These are phyloP conservation scores for Calycina marina DNA, from an alignment of 2,329 filamentous ascomycete genomes.

Conservation along the genomic window DNA sequence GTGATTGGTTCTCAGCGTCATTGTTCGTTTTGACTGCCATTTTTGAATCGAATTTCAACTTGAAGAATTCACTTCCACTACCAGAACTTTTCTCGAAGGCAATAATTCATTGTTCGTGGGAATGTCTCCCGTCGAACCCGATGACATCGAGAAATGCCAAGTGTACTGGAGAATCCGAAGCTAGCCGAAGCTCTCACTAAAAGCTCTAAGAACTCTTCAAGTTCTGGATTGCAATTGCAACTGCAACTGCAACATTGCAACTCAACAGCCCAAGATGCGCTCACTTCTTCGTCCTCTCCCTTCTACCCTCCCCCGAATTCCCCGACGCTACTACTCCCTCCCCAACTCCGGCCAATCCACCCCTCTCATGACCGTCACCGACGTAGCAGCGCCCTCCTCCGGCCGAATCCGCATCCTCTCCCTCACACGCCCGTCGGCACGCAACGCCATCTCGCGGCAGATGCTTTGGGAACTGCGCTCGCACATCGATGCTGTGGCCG, in stretches of 20 bases:
- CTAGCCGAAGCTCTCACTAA: no score
- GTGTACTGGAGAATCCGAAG: no score
- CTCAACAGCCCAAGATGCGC: conserved; percentile 3
- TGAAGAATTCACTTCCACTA: no score
- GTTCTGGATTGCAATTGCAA: no score
- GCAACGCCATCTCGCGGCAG: conserved; percentile 79
- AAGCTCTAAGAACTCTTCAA: no score
- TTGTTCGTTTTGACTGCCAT: background rate
- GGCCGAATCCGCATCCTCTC: conserved; percentile 82
- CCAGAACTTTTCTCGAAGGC: no score
- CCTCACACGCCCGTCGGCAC: conserved; percentile 68
- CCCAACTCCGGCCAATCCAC: conserved; percentile 1
- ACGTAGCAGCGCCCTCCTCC: conserved; percentile 9
- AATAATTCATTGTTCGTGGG: no score
- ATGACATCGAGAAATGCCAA: no score
- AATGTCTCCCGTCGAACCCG: no score
- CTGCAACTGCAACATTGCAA: no score
- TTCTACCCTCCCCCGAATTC: conserved; percentile 4
- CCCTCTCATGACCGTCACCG: conserved; percentile 9
- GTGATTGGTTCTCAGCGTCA: background rate
- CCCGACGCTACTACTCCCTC: conserved; percentile 7
- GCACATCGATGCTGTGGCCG: conserved; percentile 58
- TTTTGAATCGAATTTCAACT: no score
- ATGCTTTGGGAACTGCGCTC: conserved; percentile 58
- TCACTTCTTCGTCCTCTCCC: conserved; percentile 3